Evolutionary conservation across 2,329 filamentous ascomycete species (phyloP), one percentile per base, ranked within the genome.

Genomic region (Neonectria ditissima): DNA sequence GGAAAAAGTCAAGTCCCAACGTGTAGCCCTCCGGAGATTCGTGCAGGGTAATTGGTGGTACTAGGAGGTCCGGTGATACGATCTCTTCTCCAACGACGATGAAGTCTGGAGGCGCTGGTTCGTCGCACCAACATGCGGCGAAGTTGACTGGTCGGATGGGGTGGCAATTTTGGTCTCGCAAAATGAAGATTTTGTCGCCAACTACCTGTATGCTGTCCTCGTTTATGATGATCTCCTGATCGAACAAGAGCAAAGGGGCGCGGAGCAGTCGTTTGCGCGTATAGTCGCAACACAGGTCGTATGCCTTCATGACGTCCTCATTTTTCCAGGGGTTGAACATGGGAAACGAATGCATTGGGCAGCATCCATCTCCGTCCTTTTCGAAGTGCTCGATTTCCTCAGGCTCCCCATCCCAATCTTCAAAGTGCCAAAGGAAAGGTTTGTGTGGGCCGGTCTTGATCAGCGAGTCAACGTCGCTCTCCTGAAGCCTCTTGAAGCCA

Each of bases 301-400:
- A 53, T 16, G 47, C 48, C 2, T 44, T 11, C 53, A 62, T 62
- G 30, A 62, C 45, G 0, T 51, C 28, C 1, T n/a, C 7, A n/a
- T 30, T 62, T 39, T 62, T 56, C 59, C 59, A 62, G 14, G 59
- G 53, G 11, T 62, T 62, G 10, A 56, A 62, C 45, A 62, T 62
- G 45, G 59, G 59, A 26, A 52, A 56, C 2, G 59, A 56, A 34
- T 62, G 53, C n/a, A 51, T 56, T 1, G 53, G 53, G 28, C 59
- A 62, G 14, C 53, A 62, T 1, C 59, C 59, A 32, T 56, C 59
- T 24, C 59, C 59, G 11, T 62, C 53, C 22, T 56, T 41, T 0
- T 52, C 59, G 14, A 56, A 61, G 5, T 51, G n/a, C 30, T 26
- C 16, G n/a, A 62, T 20, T 3, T 55, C 53, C 22, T 56, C 59